Conservation (phyloP, 1,284 basidiomycete genomes). For the Tilletiaria anomala region DNA sequence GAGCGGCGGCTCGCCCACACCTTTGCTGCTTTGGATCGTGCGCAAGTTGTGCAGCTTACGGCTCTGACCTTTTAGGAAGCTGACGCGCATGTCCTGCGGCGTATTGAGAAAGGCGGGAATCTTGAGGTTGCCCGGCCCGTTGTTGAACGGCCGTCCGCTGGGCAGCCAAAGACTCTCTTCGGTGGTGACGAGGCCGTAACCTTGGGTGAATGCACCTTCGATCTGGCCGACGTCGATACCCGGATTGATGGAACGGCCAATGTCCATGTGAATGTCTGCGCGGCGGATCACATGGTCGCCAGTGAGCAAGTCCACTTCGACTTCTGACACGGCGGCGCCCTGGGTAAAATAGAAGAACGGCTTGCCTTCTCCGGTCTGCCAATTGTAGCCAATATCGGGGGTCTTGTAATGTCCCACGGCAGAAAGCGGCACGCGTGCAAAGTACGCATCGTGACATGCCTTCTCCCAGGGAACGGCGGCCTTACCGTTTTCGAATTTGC, state of each 20-base stretch:
- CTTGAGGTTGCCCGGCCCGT: slow-evolving; percentile 39
- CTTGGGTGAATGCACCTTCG: slow-evolving; percentile 32
- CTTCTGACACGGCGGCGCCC: slow-evolving; percentile 35
- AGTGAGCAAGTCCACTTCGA: slow-evolving; percentile 39
- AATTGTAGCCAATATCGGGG: slow-evolving; percentile 38
- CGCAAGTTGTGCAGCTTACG: slow-evolving; percentile 22
- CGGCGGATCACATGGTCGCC: slow-evolving; percentile 34
- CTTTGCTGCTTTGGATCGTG: slow-evolving; percentile 32
- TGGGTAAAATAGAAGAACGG: slow-evolving; percentile 36
- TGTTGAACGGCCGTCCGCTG: slow-evolving; percentile 37
- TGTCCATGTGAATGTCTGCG: slow-evolving; percentile 37
- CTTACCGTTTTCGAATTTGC: slow-evolving; percentile 8
- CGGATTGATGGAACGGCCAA: slow-evolving; percentile 39
- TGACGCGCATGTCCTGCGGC: slow-evolving; percentile 36
- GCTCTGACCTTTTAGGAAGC: slow-evolving; percentile 26
- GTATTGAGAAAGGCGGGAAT: slow-evolving; percentile 40
- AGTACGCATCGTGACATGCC: slow-evolving; percentile 34
- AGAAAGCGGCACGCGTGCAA: slow-evolving; percentile 34
- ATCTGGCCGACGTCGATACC: slow-evolving; percentile 41
- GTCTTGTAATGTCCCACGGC: slow-evolving; percentile 39
- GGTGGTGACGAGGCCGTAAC: slow-evolving; percentile 34
- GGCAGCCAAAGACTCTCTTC: slow-evolving; percentile 38
- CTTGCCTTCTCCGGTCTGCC: slow-evolving; percentile 23
- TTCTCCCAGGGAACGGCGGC: slow-evolving; percentile 22
- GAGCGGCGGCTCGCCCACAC: slow-evolving; percentile 37